These are phyloP conservation scores for Dactylonectria macrodidyma DNA, from an alignment of 2,329 filamentous ascomycete genomes.

Conservation along the genomic window DNA sequence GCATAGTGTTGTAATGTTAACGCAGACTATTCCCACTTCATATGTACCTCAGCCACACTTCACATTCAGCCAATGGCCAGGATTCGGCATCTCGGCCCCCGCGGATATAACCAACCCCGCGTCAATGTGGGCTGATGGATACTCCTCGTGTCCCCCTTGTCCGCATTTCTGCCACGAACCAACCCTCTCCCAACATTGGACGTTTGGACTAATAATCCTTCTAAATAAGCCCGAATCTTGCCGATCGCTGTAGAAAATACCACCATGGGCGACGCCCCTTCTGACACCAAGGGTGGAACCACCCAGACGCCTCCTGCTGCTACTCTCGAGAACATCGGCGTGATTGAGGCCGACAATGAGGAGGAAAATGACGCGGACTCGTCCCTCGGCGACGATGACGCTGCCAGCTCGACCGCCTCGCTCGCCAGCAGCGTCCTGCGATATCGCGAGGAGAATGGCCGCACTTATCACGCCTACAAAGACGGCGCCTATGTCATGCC, in stretches of 20 bases:
- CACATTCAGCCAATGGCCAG: too few species aligned
- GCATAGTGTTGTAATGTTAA: too few species aligned
- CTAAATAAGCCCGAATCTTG: not conserved
- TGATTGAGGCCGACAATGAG: not conserved
- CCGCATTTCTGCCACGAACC: not conserved
- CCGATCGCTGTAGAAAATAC: not conserved
- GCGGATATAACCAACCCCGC: not conserved
- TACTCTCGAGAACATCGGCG: not conserved
- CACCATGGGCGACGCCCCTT: not conserved
- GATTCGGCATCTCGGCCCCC: too few species aligned
- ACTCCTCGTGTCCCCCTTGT: not conserved
- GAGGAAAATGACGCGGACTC: constrained; percentile 1
- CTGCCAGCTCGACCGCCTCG: constrained; percentile 35
- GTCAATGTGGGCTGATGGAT: not conserved
- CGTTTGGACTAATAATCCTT: not conserved
- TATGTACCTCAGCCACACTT: too few species aligned
- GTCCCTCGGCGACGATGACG: not conserved
- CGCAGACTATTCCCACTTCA: too few species aligned
- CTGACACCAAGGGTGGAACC: not conserved
- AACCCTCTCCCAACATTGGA: not conserved
- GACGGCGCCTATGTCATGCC: constrained; percentile 36
- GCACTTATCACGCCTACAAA: constrained; percentile 47
- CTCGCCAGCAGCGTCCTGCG: constrained; percentile 38
- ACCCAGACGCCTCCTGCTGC: not conserved
- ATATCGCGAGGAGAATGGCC: constrained; percentile 45